These are phyloP conservation scores for Leccinum colubrinum DNA, from an alignment of 1,284 basidiomycete genomes.

Conservation along the genomic window DNA sequence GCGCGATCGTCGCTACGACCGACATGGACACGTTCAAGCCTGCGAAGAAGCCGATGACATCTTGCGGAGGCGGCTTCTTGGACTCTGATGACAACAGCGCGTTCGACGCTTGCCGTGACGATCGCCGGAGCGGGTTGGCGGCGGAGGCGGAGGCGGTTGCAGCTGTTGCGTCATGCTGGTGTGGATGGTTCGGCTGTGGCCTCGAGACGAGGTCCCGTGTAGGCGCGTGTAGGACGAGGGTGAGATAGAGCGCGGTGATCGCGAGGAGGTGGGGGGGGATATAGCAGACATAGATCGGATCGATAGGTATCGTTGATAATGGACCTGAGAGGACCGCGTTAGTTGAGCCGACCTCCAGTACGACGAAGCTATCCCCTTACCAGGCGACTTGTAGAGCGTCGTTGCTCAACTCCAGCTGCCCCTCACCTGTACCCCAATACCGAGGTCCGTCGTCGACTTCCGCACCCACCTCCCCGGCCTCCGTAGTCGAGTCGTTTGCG, in stretches of 20 bases:
- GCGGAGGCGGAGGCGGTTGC: conserved; percentile 15
- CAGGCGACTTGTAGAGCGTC: conserved; percentile 76
- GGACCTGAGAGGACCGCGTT: conserved; percentile 58
- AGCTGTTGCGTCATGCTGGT: background rate
- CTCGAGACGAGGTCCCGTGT: conserved; percentile 41
- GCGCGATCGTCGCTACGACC: conserved; percentile 81
- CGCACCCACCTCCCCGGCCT: conserved; percentile 61
- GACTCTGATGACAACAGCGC: conserved; percentile 11
- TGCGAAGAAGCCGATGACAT: conserved; percentile 81
- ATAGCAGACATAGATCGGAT: conserved; percentile 85
- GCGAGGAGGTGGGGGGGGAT: conserved; percentile 94
- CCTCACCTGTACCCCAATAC: conserved; percentile 77
- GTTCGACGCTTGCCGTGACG: conserved; percentile 44
- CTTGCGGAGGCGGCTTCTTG: conserved; percentile 48
- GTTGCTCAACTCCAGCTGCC: conserved; percentile 62
- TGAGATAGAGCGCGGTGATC: conserved; percentile 87
- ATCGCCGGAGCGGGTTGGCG: conserved; percentile 43
- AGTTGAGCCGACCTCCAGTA: background rate
- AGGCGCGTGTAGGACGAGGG: conserved; percentile 65
- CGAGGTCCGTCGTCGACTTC: conserved; percentile 60
- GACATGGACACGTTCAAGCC: conserved; percentile 84
- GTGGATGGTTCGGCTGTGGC: background rate
- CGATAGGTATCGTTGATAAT: conserved; percentile 96
- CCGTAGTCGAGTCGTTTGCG: conserved; percentile 42
- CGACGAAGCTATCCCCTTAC: conserved; percentile 34